Conservation (phyloP, 2,329 filamentous ascomycete genomes). For the Xylariaceae sp. region DNA sequence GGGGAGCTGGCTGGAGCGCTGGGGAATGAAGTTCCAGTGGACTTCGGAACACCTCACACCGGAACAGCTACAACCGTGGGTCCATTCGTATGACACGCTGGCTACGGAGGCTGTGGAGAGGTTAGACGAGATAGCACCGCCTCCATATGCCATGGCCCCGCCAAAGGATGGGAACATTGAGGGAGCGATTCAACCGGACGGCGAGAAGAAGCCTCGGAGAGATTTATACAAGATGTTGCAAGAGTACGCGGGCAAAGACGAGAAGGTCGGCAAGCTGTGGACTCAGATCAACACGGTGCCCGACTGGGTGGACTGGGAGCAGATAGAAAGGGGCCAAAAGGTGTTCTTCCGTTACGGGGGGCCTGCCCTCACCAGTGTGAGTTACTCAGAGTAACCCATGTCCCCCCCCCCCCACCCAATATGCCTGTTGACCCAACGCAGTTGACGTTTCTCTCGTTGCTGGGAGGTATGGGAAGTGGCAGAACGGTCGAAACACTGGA, state of each 20-base stretch:
- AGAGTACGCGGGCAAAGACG: slow-evolving; percentile 52
- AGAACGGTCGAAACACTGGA: slow-evolving; percentile 69
- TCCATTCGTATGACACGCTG: slow-evolving; percentile 62
- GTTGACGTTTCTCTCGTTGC: slow-evolving; percentile 52
- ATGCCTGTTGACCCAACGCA: slow-evolving; percentile 5
- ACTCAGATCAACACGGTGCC: slow-evolving; percentile 60
- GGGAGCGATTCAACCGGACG: slow-evolving; percentile 19
- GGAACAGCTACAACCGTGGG: slow-evolving; percentile 54
- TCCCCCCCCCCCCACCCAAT: too few species aligned
- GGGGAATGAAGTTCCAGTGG: slow-evolving; percentile 66
- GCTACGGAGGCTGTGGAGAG: slow-evolving; percentile 60
- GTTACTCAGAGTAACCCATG: slow-evolving; percentile 13
- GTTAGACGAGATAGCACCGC: slow-evolving; percentile 56
- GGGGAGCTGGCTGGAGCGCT: slow-evolving; percentile 32
- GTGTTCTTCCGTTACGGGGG: slow-evolving; percentile 73
- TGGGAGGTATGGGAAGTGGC: slow-evolving; percentile 67
- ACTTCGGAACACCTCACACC: slow-evolving; percentile 57
- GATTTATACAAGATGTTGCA: slow-evolving; percentile 61
- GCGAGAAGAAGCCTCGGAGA: slow-evolving; percentile 34
- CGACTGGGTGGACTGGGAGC: slow-evolving; percentile 72
- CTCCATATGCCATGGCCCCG: slow-evolving; percentile 17
- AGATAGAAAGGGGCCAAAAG: slow-evolving; percentile 68
- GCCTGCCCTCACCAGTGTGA: slow-evolving; percentile 54
- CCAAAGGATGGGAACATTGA: slow-evolving; percentile 19
- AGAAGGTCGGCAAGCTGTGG: slow-evolving; percentile 56